Evolutionary conservation across 1,139 yeast genomes (phyloP).

Genomic region (Geotrichum restrictum): DNA sequence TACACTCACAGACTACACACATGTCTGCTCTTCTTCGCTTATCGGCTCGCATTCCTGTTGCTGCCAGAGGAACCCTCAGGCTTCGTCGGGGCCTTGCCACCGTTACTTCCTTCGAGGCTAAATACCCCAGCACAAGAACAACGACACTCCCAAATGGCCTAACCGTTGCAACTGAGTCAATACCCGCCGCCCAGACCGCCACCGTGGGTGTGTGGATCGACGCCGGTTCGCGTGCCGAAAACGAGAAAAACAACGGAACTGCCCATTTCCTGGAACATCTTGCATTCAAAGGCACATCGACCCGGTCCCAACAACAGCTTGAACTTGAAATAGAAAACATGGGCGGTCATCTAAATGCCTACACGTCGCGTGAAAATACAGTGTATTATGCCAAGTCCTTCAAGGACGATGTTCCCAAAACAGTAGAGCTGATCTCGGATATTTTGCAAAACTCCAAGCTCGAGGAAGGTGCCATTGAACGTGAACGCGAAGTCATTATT

Average conservation of each 20-base stretch:
- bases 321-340: slow-evolving; percentile 93
- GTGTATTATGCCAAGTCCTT: slow-evolving; percentile 92
- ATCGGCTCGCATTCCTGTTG: neutral
- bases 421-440: slow-evolving; percentile 85
- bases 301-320: slow-evolving; percentile 74
- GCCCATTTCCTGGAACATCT: slow-evolving; percentile 96
- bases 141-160: slow-evolving; percentile 76
- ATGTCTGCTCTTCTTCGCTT: slow-evolving; percentile 27
- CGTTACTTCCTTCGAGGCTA: slow-evolving; percentile 31
- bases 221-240: slow-evolving; percentile 97
- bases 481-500: slow-evolving; percentile 91
- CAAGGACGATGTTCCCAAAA: slow-evolving; percentile 71
- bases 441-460: slow-evolving; percentile 81
- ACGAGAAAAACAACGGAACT: slow-evolving; percentile 77
- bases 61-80: neutral
- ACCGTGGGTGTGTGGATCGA: slow-evolving; percentile 97
- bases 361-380: slow-evolving; percentile 94
- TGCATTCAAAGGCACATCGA: slow-evolving; percentile 89
- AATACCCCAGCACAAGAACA: slow-evolving; percentile 50
- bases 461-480: slow-evolving; percentile 80
- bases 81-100: slow-evolving; percentile 28
- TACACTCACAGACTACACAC: neutral
- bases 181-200: slow-evolving; percentile 89
- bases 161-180: slow-evolving; percentile 85
- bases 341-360: slow-evolving; percentile 96